Percentiles rank a stretch among this genome's conserved stretches.
These are phyloP conservation scores for Melampsora larici-populina DNA, from an alignment of 1,284 basidiomycete genomes.

Conservation along the genomic window DNA sequence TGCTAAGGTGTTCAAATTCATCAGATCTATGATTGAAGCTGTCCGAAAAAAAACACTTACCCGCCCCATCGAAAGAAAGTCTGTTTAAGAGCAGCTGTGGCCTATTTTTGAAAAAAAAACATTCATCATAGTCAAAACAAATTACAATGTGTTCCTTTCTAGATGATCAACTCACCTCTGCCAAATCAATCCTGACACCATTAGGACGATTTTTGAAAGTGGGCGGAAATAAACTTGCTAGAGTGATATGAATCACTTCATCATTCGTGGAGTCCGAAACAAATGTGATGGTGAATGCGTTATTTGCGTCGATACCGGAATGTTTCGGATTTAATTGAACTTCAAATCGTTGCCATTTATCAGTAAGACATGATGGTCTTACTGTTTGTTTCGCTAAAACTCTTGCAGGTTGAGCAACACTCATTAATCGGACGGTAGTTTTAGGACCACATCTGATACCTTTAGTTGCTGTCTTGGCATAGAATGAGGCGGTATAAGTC, in stretches of 20 bases:
- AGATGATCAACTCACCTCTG: background rate
- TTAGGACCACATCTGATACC: background rate
- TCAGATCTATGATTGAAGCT: background rate
- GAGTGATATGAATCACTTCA: background rate
- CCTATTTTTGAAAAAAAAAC: background rate
- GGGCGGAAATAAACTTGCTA: background rate
- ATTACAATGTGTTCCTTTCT: background rate
- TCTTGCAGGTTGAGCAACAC: background rate
- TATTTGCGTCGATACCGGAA: background rate
- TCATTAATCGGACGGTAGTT: background rate
- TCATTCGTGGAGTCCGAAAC: background rate
- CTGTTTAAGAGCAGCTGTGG: background rate
- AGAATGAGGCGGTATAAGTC: background rate
- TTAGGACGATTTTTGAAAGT: background rate
- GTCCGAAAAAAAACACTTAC: background rate
- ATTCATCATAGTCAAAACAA: background rate
- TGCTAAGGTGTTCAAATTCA: background rate
- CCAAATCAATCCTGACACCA: constrained; percentile 3
- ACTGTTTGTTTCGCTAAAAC: background rate
- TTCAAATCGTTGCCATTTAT: background rate
- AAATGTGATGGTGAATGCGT: background rate
- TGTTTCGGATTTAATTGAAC: background rate
- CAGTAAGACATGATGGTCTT: background rate
- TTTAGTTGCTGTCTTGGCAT: background rate
- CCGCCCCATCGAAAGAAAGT: background rate